Evolutionary conservation across 2,329 filamentous ascomycete species (phyloP), one percentile per base, ranked within the genome.

Genomic region (Chrysoporthe puriensis): DNA sequence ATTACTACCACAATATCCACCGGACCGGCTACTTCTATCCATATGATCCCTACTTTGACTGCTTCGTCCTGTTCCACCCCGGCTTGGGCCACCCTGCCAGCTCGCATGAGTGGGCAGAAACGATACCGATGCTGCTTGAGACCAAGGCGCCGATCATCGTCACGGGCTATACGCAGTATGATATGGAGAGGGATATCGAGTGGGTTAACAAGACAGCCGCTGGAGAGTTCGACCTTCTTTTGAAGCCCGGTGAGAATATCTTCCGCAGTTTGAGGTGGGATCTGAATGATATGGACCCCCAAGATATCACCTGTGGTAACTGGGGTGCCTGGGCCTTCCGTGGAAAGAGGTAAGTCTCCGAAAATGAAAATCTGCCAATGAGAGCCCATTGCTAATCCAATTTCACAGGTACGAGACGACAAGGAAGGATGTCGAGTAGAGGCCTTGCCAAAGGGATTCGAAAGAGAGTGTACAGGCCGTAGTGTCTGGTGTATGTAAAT

Each of bases 21-120:
- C 89, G 94, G 77, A 92, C 95, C 0, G 91, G 93, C 60, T 87
- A 94, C 76, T 99, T 98, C 81, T 89, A 92, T 67, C 96, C 96
- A 0, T 97, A 96, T 77, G 96, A 99, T 77, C 96, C 96, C 0
- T 99, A 99, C 82, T 97, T 99, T 78, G 96, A 99, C 83, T 96
- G 92, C 79, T 97, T 99, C 76, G 90, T 99, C 75, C 86, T 97
- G 63, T 99, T 98, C 85, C 96, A 99, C 76, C 96, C 96, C 0
- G 96, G 96, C 9, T 86, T 99, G 21, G 96, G 96, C 14, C 96
- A 99, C 78, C 94, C 96, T 0, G 93, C 94, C 16, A 95, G 91
- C 75, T 92, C 92, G 63, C 92, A 97, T 74, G 96, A 99, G 79
- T 99, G 96, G 96, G 87, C 91, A 68, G 90, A 95, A 74, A 98